phyloP scores from a whole-genome alignment of 2,329 filamentous ascomycete genomes.

The Cadophora malorum region DNA sequence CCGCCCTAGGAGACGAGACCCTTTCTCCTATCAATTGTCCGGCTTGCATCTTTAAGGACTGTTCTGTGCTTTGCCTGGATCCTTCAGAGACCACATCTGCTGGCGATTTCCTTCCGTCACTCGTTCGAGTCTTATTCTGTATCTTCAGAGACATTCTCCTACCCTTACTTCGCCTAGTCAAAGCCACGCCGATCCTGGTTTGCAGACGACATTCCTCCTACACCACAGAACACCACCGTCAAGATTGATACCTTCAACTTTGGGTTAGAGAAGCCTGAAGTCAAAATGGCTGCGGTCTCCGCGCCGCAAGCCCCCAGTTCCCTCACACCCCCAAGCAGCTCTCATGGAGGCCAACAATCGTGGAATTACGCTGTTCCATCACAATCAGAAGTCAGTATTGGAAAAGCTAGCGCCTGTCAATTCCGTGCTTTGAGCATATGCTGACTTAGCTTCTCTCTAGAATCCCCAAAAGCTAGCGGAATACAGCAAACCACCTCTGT shows the following conservation, averaged over 20 bases:
- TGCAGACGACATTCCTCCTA: slow-evolving; percentile 17
- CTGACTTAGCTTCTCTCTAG: slow-evolving; percentile 16
- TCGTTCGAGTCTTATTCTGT: slow-evolving; percentile 7
- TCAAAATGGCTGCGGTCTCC: slow-evolving; percentile 46
- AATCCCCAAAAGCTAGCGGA: slow-evolving; percentile 32
- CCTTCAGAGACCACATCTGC: slow-evolving; percentile 10
- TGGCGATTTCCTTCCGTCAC: slow-evolving; percentile 15
- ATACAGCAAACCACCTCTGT: slow-evolving; percentile 31
- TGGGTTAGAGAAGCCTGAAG: slow-evolving; percentile 29
- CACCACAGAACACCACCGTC: slow-evolving; percentile 5
- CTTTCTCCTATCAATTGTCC: slow-evolving; percentile 25
- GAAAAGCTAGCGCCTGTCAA: neutral
- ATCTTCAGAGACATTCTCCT: slow-evolving; percentile 28
- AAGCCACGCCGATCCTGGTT: slow-evolving; percentile 27
- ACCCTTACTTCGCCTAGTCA: slow-evolving; percentile 25
- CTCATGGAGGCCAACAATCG: slow-evolving; percentile 39
- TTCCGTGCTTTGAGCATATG: slow-evolving; percentile 12
- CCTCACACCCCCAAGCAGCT: slow-evolving; percentile 44
- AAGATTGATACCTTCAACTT: slow-evolving; percentile 22
- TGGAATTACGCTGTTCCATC: slow-evolving; percentile 44
- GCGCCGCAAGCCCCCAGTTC: slow-evolving; percentile 44
- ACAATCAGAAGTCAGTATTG: slow-evolving; percentile 41
- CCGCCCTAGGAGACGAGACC: slow-evolving; percentile 15
- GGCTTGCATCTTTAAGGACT: slow-evolving; percentile 13
- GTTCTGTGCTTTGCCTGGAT: slow-evolving; percentile 23